These are phyloP conservation scores for Magnolia officinalis DNA, from an alignment of 164 flowering plant species.

Conservation along the genomic window DNA sequence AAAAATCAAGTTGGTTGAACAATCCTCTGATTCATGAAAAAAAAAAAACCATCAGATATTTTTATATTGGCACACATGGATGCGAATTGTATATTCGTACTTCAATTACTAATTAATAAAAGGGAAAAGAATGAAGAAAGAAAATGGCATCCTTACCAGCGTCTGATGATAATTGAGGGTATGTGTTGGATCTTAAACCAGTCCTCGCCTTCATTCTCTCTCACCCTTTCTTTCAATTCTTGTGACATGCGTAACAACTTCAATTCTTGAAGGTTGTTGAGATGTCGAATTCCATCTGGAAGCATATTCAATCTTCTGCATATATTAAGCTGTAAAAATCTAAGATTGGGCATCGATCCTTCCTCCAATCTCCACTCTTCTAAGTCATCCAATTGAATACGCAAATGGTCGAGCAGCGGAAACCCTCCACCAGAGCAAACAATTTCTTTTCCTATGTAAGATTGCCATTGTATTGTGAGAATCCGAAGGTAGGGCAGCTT, in stretches of 20 bases:
- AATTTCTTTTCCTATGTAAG: constrained; percentile 17
- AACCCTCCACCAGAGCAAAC: constrained; percentile 23
- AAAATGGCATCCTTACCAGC: too few species aligned
- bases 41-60: too few species aligned
- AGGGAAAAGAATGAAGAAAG: too few species aligned
- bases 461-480: not conserved
- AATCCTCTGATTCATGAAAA: too few species aligned
- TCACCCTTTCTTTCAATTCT: constrained; percentile 5
- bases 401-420: constrained; percentile 18
- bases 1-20: too few species aligned
- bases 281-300: constrained; percentile 26
- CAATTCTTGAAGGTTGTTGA: constrained; percentile 15
- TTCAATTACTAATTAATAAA: too few species aligned
- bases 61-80: too few species aligned
- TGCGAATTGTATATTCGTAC: too few species aligned
- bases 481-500: constrained; percentile 13
- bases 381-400: not conserved
- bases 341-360: constrained; percentile 29
- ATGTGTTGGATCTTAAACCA: constrained; percentile 11
- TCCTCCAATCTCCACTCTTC: constrained; percentile 23
- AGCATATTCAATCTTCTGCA: constrained; percentile 6
- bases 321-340: not conserved
- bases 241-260: constrained; percentile 13
- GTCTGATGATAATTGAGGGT: not conserved
- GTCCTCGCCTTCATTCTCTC: constrained; percentile 6